Percentiles rank a stretch among this genome's conserved stretches.
phyloP scores from a whole-genome alignment of 2,329 filamentous ascomycete species.

The Epichloe sibirici region DNA sequence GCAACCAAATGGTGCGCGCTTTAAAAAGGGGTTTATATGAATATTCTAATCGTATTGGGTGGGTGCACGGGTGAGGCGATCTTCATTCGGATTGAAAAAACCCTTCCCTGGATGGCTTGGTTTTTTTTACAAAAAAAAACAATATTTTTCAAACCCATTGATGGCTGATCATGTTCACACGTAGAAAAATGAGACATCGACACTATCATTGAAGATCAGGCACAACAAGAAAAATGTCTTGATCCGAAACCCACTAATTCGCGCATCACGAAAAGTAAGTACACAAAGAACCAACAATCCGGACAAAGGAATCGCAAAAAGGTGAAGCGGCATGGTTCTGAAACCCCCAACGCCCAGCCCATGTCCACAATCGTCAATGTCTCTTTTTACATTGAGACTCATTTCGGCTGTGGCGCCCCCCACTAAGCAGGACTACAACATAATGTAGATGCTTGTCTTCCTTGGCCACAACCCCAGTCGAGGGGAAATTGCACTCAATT shows the following conservation, averaged over 20 bases:
- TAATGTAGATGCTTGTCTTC: neutral
- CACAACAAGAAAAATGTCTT: neutral
- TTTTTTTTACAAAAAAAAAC: conserved; percentile 7
- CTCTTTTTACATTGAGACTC: neutral
- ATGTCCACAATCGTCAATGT: neutral
- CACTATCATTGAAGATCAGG: too few species aligned
- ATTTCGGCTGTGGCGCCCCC: too few species aligned
- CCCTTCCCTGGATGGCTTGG: neutral
- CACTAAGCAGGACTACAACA: too few species aligned
- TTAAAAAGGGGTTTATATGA: conserved; percentile 20
- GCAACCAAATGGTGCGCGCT: conserved; percentile 5
- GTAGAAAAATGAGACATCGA: too few species aligned
- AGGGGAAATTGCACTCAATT: conserved; percentile 4
- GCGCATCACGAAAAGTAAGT: too few species aligned
- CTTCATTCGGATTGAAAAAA: too few species aligned
- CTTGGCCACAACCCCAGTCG: neutral
- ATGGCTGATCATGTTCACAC: neutral
- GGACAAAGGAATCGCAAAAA: neutral
- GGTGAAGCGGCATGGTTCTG: neutral
- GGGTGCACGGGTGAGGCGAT: conserved; percentile 9
- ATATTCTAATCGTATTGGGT: conserved; percentile 33
- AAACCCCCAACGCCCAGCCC: neutral
- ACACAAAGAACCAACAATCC: too few species aligned
- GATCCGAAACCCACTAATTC: neutral
- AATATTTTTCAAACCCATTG: conserved; percentile 2